Conservation (phyloP, 805 yeast genomes). For the Pichia gijzeniarum region DNA sequence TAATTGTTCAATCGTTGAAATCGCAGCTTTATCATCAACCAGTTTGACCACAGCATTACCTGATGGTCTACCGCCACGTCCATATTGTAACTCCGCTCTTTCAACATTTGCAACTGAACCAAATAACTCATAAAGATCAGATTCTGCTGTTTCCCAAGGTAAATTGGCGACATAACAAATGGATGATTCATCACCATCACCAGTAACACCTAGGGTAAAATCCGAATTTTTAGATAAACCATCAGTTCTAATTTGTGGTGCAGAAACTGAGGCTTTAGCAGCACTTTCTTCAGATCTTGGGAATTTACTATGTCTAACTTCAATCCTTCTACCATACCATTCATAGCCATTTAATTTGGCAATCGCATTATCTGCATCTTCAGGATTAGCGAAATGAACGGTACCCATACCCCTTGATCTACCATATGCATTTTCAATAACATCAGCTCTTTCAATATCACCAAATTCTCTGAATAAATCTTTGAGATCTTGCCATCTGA, state of each 20-base stretch:
- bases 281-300: constrained; percentile 18
- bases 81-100: constrained; percentile 69
- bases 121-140: constrained; percentile 78
- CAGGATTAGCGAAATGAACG: constrained; percentile 59
- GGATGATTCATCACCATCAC: constrained; percentile 53
- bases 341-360: constrained; percentile 61
- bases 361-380: constrained; percentile 68
- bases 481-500: constrained; percentile 78
- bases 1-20: constrained; percentile 65
- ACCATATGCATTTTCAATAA: constrained; percentile 58
- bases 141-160: constrained; percentile 84
- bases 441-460: constrained; percentile 74
- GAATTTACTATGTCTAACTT: constrained; percentile 67
- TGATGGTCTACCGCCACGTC: constrained; percentile 56
- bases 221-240: constrained; percentile 37
- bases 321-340: constrained; percentile 69
- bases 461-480: constrained; percentile 79
- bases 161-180: constrained; percentile 68
- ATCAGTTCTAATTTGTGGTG: constrained; percentile 9
- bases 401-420: constrained; percentile 84
- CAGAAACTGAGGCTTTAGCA: constrained; percentile 14
- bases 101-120: constrained; percentile 74
- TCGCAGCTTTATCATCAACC: constrained; percentile 60
- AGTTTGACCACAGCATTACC: constrained; percentile 87
- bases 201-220: constrained; percentile 61